Percentiles rank a stretch among this genome's conserved stretches.
Evolutionary conservation across 2,329 filamentous ascomycete species (phyloP).

Genomic region (Fusarium chuoi): DNA sequence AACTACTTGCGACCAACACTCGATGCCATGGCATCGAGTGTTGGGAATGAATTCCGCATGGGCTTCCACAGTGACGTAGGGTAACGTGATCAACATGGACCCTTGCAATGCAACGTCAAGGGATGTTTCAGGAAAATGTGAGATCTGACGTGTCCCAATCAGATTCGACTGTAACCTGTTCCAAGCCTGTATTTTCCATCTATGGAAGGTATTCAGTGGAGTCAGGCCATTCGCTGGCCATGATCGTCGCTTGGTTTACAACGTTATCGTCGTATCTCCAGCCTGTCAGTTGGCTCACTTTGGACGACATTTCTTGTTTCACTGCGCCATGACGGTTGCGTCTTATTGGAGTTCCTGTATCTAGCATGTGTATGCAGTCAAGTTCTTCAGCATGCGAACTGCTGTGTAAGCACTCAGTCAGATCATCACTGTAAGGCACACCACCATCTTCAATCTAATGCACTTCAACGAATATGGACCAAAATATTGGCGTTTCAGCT

Average conservation of each 20-base stretch:
- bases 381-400: neutral
- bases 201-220: neutral
- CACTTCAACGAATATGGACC: neutral
- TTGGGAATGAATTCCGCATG: neutral
- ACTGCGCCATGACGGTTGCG: neutral
- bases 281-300: neutral
- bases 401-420: neutral
- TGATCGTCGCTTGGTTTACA: neutral
- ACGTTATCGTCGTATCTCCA: neutral
- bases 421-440: neutral
- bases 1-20: neutral
- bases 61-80: neutral
- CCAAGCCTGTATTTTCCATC: neutral
- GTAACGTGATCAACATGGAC: neutral
- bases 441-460: neutral
- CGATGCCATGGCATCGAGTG: neutral
- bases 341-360: neutral
- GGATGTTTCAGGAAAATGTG: neutral
- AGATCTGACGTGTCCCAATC: conserved; percentile 1
- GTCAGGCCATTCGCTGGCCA: neutral
- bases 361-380: neutral
- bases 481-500: neutral
- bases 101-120: neutral
- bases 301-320: neutral
- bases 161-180: neutral